phyloP scores from a whole-genome alignment of 331 rosid genomes.

The Dryas integrifolia region DNA sequence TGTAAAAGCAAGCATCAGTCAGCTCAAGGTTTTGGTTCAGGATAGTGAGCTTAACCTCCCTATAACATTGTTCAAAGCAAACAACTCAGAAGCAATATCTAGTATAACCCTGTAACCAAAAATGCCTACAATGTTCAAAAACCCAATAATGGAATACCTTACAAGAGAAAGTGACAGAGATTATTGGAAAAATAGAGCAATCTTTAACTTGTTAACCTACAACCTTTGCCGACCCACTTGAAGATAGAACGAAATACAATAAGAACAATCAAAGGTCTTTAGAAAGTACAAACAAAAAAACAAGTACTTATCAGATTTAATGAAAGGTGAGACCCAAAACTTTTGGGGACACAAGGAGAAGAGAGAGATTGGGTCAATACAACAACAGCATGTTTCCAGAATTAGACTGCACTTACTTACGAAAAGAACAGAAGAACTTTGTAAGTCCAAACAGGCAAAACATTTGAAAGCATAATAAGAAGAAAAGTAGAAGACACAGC shows the following conservation, averaged over 20 bases:
- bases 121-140: background rate
- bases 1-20: conserved; percentile 24
- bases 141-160: background rate
- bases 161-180: background rate
- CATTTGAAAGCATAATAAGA: background rate
- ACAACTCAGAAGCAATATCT: background rate
- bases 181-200: background rate
- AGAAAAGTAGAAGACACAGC: conserved; percentile 1
- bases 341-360: background rate
- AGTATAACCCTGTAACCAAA: background rate
- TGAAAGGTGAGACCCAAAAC: background rate
- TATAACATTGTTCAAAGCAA: background rate
- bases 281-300: background rate
- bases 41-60: background rate
- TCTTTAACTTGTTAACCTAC: background rate
- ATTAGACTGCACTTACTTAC: background rate
- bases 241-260: background rate
- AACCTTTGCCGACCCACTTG: background rate
- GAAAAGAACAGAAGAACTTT: background rate
- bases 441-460: background rate
- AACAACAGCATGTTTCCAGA: background rate
- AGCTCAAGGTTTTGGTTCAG: conserved; percentile 17
- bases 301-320: background rate
- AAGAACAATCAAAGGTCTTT: background rate
- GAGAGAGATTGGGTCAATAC: background rate